Evolutionary conservation across 345 rosid species (phyloP).

Genomic region (Passiflora organensis): DNA sequence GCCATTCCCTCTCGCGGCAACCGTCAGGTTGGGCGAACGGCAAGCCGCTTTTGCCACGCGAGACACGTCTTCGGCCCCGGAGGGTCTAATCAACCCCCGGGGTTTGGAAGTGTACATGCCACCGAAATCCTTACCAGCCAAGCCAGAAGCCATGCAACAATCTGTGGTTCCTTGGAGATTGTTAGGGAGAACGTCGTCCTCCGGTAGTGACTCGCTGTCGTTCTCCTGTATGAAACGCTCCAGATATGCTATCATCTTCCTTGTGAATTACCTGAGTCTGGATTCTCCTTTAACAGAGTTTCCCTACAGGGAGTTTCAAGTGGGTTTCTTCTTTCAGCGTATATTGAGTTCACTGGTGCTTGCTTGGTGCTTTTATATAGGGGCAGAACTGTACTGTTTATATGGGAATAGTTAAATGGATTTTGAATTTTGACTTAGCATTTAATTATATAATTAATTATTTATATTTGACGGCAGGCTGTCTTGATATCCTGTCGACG

Average conservation of each 20-base stretch:
- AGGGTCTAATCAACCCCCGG: conserved; percentile 54
- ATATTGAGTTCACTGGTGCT: too few species aligned
- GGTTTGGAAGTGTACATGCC: conserved; percentile 60
- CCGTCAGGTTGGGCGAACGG: conserved; percentile 55
- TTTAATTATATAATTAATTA: conserved; percentile 2
- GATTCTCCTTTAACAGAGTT: too few species aligned
- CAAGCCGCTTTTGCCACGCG: conserved; percentile 44
- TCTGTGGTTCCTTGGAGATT: conserved; percentile 53
- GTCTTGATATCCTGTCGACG: conserved; percentile 19
- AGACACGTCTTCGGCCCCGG: conserved; percentile 61
- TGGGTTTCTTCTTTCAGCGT: too few species aligned
- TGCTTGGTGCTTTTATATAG: conserved; percentile 16
- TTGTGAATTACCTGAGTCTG: too few species aligned
- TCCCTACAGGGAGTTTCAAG: too few species aligned
- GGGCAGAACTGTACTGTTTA: too few species aligned
- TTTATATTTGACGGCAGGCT: conserved; percentile 17
- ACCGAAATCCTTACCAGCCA: conserved; percentile 73
- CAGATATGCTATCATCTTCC: conserved; percentile 70
- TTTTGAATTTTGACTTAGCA: neutral
- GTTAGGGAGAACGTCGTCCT: conserved; percentile 31
- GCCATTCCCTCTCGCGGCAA: conserved; percentile 94
- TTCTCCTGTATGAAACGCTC: conserved; percentile 61
- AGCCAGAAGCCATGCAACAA: conserved; percentile 23
- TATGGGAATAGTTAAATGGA: neutral
- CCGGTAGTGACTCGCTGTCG: conserved; percentile 48